Evolutionary conservation across 208 protist species (phyloP).

Genomic region (Acanthamoeba lenticulata): DNA sequence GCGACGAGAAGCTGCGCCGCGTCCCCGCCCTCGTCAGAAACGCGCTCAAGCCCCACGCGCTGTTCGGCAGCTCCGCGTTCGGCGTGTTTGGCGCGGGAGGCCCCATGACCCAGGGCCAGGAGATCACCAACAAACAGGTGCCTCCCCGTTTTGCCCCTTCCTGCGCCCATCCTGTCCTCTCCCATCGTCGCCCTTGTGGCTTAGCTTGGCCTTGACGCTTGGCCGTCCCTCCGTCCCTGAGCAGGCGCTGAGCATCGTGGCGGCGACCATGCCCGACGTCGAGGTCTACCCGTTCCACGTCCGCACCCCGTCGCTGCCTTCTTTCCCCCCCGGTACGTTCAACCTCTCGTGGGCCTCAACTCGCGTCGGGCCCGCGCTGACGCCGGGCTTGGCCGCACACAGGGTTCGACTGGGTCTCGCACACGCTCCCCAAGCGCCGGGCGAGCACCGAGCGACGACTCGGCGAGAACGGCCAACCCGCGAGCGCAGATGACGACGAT

Average conservation of each 20-base stretch:
- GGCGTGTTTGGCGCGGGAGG: conserved; percentile 1
- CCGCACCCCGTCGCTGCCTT: not conserved
- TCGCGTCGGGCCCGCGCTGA: no score
- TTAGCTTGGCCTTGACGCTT: no score
- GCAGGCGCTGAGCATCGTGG: not conserved
- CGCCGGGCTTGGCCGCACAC: no score
- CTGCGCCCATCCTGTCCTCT: no score
- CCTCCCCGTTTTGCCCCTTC: no score
- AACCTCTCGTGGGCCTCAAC: no score
- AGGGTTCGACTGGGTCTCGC: not conserved
- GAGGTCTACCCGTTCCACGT: conserved; percentile 21
- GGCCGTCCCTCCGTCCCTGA: not conserved
- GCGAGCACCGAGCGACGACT: not conserved
- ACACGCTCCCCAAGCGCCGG: not conserved
- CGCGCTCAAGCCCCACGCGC: conserved; percentile 12
- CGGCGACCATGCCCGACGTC: not conserved
- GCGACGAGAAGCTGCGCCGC: conserved; percentile 34
- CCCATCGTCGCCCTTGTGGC: no score
- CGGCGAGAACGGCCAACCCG: no score
- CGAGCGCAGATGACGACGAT: not conserved
- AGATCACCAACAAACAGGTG: conserved; percentile 33
- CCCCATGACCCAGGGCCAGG: not conserved
- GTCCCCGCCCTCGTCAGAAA: not conserved
- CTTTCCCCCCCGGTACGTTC: not conserved
- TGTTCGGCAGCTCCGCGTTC: conserved; percentile 27